phyloP scores from a whole-genome alignment of 2,329 filamentous ascomycete species.

The Nemania bipapillata region DNA sequence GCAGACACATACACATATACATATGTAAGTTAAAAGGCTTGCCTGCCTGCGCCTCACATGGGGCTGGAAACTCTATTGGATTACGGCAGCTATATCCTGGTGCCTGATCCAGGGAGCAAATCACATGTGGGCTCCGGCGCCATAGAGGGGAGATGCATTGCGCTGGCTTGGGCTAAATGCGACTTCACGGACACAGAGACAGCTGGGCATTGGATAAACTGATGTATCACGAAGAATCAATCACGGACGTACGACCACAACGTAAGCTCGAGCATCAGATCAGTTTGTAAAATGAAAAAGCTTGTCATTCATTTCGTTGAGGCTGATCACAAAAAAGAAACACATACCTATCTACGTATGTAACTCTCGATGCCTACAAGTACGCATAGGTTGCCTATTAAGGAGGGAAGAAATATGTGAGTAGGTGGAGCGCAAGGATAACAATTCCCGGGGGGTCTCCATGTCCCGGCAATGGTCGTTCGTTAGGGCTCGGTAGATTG shows the following conservation, averaged over 20 bases:
- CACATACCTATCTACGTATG: too few relatives aligned
- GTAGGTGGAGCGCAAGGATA: slow-evolving; percentile 22
- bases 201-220: slow-evolving; percentile 16
- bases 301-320: slow-evolving; percentile 21
- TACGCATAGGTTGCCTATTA: too few relatives aligned
- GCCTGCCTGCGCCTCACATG: slow-evolving; percentile 24
- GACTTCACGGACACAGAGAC: slow-evolving; percentile 12
- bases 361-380: too few relatives aligned
- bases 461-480: slow-evolving; percentile 34
- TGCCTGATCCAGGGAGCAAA: slow-evolving; percentile 31
- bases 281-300: slow-evolving; percentile 28
- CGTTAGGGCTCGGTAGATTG: slow-evolving; percentile 31
- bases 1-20: too few relatives aligned
- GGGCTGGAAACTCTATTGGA: slow-evolving; percentile 32
- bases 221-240: slow-evolving; percentile 27
- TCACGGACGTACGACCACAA: slow-evolving; percentile 12
- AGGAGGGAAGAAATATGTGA: too few relatives aligned
- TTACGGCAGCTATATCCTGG: slow-evolving; percentile 22
- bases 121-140: slow-evolving; percentile 31
- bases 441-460: slow-evolving; percentile 7
- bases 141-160: slow-evolving; percentile 29
- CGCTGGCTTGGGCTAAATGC: slow-evolving; percentile 26
- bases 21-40: slow-evolving; percentile 17
- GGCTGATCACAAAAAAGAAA: slow-evolving; percentile 38
- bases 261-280: slow-evolving; percentile 20